phyloP scores from a whole-genome alignment of 768 basidiomycete species.

The Auricularia auricula-judae region DNA sequence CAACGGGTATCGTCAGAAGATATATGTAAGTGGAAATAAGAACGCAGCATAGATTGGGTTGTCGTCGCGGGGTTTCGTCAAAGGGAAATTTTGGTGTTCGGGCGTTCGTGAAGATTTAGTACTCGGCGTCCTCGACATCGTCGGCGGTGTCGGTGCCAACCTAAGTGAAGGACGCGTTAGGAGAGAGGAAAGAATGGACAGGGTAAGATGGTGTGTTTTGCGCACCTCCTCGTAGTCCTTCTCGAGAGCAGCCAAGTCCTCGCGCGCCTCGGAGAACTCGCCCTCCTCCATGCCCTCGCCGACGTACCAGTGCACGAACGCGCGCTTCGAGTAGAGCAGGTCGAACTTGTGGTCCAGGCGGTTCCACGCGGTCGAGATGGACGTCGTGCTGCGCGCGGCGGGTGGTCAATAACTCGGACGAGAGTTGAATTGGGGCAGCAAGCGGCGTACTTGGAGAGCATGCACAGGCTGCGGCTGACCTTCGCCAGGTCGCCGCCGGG shows the following conservation, averaged over 20 bases:
- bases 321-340: conserved; percentile 56
- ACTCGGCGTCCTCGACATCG: no score
- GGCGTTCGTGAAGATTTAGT: no score
- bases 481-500: conserved; percentile 70
- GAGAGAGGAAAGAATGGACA: no score
- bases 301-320: conserved; percentile 24
- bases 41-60: no score
- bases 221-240: conserved; percentile 90
- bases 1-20: no score
- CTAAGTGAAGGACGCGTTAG: background rate
- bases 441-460: conserved; percentile 45
- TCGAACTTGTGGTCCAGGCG: conserved; percentile 72
- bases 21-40: no score
- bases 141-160: background rate
- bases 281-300: conserved; percentile 33
- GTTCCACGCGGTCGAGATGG: conserved; percentile 66
- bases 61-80: no score
- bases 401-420: no score
- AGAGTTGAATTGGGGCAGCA: no score
- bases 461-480: conserved; percentile 65
- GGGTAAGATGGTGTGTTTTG: conserved; percentile 8
- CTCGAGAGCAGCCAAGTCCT: conserved; percentile 99
- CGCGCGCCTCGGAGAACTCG: conserved; percentile 97
- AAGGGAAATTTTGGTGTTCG: no score
- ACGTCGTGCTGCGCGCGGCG: conserved; percentile 35